Evolutionary conservation across 768 basidiomycete species (phyloP), one percentile per base, ranked within the genome.

Genomic region (Podaxis carcinomalis): DNA sequence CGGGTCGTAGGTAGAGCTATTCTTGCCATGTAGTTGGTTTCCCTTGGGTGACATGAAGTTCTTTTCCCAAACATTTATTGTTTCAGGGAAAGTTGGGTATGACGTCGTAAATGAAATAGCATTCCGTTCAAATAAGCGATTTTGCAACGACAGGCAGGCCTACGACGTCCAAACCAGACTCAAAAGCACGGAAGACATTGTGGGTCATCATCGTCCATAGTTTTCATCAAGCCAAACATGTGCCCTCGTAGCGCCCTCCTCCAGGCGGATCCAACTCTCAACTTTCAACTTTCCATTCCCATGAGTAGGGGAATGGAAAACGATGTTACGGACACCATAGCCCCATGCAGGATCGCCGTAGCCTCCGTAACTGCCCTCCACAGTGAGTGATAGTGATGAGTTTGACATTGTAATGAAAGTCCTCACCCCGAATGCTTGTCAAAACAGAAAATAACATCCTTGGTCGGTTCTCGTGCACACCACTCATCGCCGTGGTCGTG

Each of bases 401-500:
- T 53, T 53, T 23, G 21, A 25, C 51, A 57, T 9, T 2, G 7
- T 25, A 11, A 13, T 5, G 21, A 16, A 2, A 11, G 37, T 61
- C 3, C 75, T 11, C 64, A 89, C 84, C 89, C 89, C 1, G 88
- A 87, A 68, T 91, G 90, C 69, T 91, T 91, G 67, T 81, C 80
- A 64, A 91, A 92, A 68, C 90, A 92, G 69, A 90, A 89, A 0
- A 88, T 80, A 7, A 88, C 79, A 42, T 82, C 73, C 62, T 84
- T 83, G 3, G 77, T 78, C 1, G 80, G 80, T 62, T 90, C 87
- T 16, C 87, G 83, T 6, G 82, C 81, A 62, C 90, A 92, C 90
- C 90, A 92, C 69, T 90, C 88, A 61, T 91, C 80, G 1, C 90
- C 90, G 64, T 92, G 90, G 68, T 88, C 89, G 59, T 91, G 89